A percentile compares a stretch with the other conserved stretches of the same genome.
phyloP scores from a whole-genome alignment of 177 flowering plant species.

The Vitis hybrid region DNA sequence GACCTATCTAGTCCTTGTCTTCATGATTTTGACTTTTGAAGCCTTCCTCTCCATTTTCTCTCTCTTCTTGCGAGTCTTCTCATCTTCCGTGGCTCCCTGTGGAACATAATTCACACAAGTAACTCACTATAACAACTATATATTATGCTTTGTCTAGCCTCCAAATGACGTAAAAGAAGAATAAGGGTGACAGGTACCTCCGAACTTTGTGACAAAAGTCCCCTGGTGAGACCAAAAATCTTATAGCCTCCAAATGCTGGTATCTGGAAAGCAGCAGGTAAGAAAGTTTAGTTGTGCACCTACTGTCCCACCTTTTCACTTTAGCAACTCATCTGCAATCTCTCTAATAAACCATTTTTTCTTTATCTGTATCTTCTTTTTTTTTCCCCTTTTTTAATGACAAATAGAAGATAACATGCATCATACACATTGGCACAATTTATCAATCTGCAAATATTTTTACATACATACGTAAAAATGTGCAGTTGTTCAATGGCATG shows the following conservation, averaged over 20 bases:
- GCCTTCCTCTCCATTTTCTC: constrained; percentile 95
- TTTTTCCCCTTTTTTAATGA: neutral
- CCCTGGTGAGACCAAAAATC: constrained; percentile 51
- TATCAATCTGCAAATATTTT: neutral
- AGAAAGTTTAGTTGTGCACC: neutral
- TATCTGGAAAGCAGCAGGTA: constrained; percentile 43
- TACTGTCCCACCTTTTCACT: too few species aligned
- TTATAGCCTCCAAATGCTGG: constrained; percentile 80
- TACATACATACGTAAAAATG: neutral
- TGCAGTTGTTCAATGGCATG: neutral
- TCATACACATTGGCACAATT: neutral
- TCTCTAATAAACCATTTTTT: neutral
- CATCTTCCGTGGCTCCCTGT: constrained; percentile 77
- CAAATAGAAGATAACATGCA: neutral
- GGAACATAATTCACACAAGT: constrained; percentile 6
- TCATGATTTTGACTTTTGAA: constrained; percentile 60
- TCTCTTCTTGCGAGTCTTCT: constrained; percentile 83
- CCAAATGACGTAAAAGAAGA: neutral
- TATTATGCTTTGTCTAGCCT: neutral
- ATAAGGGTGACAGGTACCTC: constrained; percentile 46
- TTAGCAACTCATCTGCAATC: too few species aligned
- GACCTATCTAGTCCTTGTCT: constrained; percentile 47
- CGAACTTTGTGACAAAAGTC: constrained; percentile 65
- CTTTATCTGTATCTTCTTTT: neutral
- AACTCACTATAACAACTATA: neutral